Evolutionary conservation across 2,329 filamentous ascomycete species (phyloP).

Genomic region (Madurella fahalii): DNA sequence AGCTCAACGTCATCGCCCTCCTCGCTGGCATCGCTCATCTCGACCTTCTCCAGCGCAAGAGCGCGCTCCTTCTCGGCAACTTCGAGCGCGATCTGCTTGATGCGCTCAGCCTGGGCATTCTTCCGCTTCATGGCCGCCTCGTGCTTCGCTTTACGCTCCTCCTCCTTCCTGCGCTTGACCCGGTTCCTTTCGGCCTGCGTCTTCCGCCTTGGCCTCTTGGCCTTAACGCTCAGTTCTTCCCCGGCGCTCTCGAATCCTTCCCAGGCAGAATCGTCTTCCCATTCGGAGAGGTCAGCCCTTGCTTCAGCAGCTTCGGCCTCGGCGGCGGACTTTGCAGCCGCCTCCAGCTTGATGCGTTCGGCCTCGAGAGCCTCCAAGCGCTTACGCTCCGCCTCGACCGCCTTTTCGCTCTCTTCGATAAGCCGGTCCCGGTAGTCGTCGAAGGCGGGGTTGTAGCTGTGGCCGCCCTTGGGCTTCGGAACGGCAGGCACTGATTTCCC

Average conservation of each 20-base stretch:
- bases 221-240: constrained; percentile 60
- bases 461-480: constrained; percentile 71
- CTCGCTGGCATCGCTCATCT: constrained; percentile 46
- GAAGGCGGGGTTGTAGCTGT: constrained; percentile 89
- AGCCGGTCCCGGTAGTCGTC: constrained; percentile 79
- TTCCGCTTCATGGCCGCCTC: constrained; percentile 70
- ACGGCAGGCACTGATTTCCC: constrained; percentile 79
- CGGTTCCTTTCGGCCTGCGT: constrained; percentile 83
- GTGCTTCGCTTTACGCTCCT: constrained; percentile 71
- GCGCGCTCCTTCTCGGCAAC: constrained; percentile 54
- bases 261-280: constrained; percentile 88
- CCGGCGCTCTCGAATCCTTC: constrained; percentile 82
- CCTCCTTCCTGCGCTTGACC: constrained; percentile 82
- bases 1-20: constrained; percentile 61
- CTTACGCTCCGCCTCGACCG: constrained; percentile 72
- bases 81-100: constrained; percentile 66
- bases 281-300: constrained; percentile 61
- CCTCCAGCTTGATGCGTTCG: constrained; percentile 63
- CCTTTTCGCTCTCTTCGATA: constrained; percentile 70
- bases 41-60: constrained; percentile 40
- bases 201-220: constrained; percentile 79
- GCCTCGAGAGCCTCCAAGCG: constrained; percentile 64
- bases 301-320: constrained; percentile 71
- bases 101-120: constrained; percentile 65
- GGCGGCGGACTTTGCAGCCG: constrained; percentile 65